A percentile compares a stretch with the other conserved stretches of the same genome.
phyloP scores from a whole-genome alignment of 257 asterid genomes.

The Solanum microdontum region DNA sequence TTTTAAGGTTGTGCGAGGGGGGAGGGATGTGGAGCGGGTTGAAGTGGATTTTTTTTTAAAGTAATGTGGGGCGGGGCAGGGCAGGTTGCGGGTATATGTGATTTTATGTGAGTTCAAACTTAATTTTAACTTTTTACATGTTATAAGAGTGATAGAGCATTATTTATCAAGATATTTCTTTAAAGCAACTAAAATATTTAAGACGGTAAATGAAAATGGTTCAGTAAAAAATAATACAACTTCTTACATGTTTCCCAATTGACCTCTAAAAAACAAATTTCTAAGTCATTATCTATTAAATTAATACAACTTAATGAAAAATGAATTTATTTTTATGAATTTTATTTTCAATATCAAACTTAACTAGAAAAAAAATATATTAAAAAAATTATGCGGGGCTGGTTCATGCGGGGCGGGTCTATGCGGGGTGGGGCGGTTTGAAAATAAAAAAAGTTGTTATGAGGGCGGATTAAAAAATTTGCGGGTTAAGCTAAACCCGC shows the following conservation, averaged over 20 bases:
- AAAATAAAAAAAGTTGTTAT: not conserved
- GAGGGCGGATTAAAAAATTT: not conserved
- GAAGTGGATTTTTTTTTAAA: not conserved
- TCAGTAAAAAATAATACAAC: no score
- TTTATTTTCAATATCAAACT: not conserved
- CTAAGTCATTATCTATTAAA: not conserved
- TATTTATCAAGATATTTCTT: not conserved
- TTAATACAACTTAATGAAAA: not conserved
- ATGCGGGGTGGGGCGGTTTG: no score
- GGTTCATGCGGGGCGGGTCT: not conserved
- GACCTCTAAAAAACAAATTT: not conserved
- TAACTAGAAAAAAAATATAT: not conserved
- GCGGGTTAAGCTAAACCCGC: not conserved
- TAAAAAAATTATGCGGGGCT: not conserved
- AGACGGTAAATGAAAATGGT: no score
- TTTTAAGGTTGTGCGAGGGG: no score
- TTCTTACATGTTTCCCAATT: not conserved
- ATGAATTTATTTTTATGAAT: not conserved
- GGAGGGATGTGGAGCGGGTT: not conserved
- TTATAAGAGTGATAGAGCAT: not conserved
- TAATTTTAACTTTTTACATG: not conserved
- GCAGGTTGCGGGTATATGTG: not conserved
- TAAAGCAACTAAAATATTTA: not conserved
- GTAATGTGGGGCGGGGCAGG: not conserved
- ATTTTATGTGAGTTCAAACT: not conserved